Percentiles rank a stretch among this genome's conserved stretches.
Conservation (phyloP, 805 yeast genomes). For the Candida bentonensis region DNA sequence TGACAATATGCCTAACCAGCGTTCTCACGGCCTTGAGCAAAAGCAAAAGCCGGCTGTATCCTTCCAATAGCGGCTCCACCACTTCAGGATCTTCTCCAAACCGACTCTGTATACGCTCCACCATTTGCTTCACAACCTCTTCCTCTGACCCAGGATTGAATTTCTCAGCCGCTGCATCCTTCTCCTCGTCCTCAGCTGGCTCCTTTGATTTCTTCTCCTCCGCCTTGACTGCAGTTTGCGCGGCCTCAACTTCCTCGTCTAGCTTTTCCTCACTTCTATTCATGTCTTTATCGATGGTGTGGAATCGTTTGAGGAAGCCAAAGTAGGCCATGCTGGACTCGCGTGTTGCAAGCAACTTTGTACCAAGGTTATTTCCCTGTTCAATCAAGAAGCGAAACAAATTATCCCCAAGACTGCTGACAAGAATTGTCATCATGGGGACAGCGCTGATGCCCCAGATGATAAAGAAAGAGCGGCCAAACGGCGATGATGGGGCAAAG, state of each 20-base stretch:
- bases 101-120: too few species aligned
- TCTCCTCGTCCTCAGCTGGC: not conserved
- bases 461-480: slow-evolving; percentile 60
- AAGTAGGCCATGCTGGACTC: not conserved
- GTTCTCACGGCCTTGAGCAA: not conserved
- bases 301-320: not conserved
- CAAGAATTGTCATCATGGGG: slow-evolving; percentile 54
- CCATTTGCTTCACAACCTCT: not conserved
- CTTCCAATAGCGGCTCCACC: not conserved
- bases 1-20: not conserved
- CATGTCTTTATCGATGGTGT: not conserved
- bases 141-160: not conserved
- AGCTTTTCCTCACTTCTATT: not conserved
- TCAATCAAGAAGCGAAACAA: not conserved
- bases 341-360: not conserved
- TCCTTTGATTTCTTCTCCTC: not conserved
- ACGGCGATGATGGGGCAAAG: slow-evolving; percentile 41
- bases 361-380: slow-evolving; percentile 1
- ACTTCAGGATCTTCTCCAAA: not conserved
- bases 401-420: not conserved
- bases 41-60: not conserved
- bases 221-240: too few species aligned
- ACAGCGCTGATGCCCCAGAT: slow-evolving; percentile 70
- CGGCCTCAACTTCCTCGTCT: too few species aligned
- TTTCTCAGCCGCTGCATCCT: not conserved